These are phyloP conservation scores for Diplocarpon mali DNA, from an alignment of 2,329 filamentous ascomycete genomes.

Conservation along the genomic window DNA sequence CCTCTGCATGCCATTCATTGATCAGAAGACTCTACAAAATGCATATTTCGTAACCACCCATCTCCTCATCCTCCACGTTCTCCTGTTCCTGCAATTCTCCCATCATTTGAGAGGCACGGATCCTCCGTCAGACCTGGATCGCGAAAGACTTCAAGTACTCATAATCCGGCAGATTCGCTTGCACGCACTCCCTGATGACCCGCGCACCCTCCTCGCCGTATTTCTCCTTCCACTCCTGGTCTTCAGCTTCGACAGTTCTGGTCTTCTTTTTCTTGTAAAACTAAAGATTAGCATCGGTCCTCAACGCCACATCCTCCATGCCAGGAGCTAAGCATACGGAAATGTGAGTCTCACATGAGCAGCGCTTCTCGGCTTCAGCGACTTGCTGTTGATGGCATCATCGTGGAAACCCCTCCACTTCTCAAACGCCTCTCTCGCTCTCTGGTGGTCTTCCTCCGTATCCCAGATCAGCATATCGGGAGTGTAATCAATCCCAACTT, in stretches of 20 bases:
- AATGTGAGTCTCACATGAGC: conserved; percentile 40
- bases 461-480: conserved; percentile 79
- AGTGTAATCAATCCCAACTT: conserved; percentile 65
- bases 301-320: neutral
- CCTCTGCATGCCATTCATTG: too few relatives aligned
- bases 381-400: conserved; percentile 76
- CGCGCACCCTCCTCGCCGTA: conserved; percentile 62
- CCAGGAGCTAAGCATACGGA: neutral
- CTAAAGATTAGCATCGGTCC: conserved; percentile 9
- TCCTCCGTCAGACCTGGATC: conserved; percentile 39
- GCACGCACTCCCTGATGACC: conserved; percentile 58
- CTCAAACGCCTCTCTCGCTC: conserved; percentile 69
- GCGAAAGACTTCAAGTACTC: conserved; percentile 74
- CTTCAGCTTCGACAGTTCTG: conserved; percentile 54
- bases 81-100: too few relatives aligned
- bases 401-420: conserved; percentile 98
- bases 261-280: conserved; percentile 44
- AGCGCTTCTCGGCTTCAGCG: conserved; percentile 58
- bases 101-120: neutral
- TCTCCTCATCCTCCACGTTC: too few relatives aligned
- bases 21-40: too few relatives aligned
- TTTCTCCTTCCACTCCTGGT: conserved; percentile 62
- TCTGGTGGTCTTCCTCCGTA: conserved; percentile 56
- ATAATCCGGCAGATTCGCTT: conserved; percentile 63
- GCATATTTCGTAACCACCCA: too few relatives aligned